phyloP scores from a whole-genome alignment of 208 protist genomes.

The Acanthamoeba divionensis region DNA sequence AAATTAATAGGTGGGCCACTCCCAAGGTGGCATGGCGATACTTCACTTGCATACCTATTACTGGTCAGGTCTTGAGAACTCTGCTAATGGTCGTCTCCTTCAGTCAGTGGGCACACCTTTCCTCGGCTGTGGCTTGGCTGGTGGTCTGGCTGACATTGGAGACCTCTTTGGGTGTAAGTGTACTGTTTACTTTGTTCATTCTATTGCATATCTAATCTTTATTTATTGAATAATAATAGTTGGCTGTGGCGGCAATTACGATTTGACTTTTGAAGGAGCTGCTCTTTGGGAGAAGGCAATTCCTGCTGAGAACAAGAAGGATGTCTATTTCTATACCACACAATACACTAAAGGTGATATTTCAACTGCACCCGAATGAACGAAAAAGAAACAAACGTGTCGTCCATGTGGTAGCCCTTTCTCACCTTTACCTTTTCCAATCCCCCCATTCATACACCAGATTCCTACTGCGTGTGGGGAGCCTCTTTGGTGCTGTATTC shows the following conservation, averaged over 20 bases:
- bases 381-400: too few relatives aligned
- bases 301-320: neutral
- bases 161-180: neutral
- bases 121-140: constrained; percentile 62
- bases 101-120: constrained; percentile 74
- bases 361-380: neutral
- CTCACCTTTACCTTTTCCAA: neutral
- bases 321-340: constrained; percentile 68
- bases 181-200: neutral
- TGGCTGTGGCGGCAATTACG: constrained; percentile 43
- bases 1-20: constrained; percentile 61
- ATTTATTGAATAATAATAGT: neutral
- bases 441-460: neutral
- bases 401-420: too few relatives aligned
- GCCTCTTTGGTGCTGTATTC: constrained; percentile 41
- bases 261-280: constrained; percentile 69
- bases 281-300: constrained; percentile 57
- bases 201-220: neutral
- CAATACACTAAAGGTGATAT: constrained; percentile 59
- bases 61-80: constrained; percentile 55
- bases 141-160: constrained; percentile 57
- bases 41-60: constrained; percentile 67
- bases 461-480: constrained; percentile 24
- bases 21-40: constrained; percentile 67
- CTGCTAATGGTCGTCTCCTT: constrained; percentile 9